A percentile compares a stretch with the other conserved stretches of the same genome.
phyloP scores from a whole-genome alignment of 495 filamentous ascomycete species.

The Penicillium canariense region DNA sequence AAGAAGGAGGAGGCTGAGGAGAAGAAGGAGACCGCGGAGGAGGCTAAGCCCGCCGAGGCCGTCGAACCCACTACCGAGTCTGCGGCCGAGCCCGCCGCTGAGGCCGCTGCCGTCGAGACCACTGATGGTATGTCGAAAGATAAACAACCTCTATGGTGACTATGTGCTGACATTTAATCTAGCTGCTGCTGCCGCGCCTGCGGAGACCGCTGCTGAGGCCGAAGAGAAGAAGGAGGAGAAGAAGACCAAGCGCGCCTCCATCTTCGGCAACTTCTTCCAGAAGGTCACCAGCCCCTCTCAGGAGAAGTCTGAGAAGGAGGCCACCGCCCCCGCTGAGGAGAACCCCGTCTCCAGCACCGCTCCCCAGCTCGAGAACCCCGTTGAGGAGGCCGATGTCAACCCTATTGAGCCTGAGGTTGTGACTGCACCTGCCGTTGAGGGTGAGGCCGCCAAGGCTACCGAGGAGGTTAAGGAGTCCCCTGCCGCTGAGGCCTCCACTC shows the following conservation, averaged over 20 bases:
- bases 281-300: conserved; percentile 52
- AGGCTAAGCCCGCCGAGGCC: conserved; percentile 34
- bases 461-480: conserved; percentile 29
- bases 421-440: conserved; percentile 43
- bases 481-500: conserved; percentile 30
- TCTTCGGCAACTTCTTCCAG: conserved; percentile 55
- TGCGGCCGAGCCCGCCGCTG: conserved; percentile 12
- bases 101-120: conserved; percentile 26
- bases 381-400: conserved; percentile 42
- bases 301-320: conserved; percentile 54
- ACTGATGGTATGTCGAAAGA: conserved; percentile 24
- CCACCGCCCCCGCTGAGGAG: conserved; percentile 44
- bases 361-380: conserved; percentile 52
- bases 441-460: conserved; percentile 40
- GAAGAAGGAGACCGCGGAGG: conserved; percentile 42
- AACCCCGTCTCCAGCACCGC: conserved; percentile 46
- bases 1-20: conserved; percentile 69
- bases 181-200: conserved; percentile 21
- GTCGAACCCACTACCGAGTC: conserved; percentile 27
- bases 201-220: conserved; percentile 28
- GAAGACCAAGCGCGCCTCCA: conserved; percentile 51
- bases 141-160: no score
- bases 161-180: conserved; percentile 9
- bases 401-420: conserved; percentile 45
- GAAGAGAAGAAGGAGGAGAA: conserved; percentile 43